Percentiles rank a stretch among this genome's conserved stretches.
Evolutionary conservation across 257 asterid genomes (phyloP).

Genomic region (Voacanga thouarsii): DNA sequence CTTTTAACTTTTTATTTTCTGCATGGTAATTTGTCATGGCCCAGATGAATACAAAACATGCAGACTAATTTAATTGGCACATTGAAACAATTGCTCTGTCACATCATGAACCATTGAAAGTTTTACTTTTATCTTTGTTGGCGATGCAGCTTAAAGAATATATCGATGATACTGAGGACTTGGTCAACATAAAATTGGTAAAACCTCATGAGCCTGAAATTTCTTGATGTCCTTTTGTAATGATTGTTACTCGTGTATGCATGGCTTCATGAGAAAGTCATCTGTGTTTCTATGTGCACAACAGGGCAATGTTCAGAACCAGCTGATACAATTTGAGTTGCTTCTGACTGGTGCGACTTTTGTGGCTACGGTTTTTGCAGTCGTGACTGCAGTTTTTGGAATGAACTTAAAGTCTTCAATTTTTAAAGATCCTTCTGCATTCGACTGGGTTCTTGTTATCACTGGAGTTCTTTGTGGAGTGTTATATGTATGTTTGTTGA

Average conservation of each 20-base stretch:
- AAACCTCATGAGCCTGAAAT: neutral
- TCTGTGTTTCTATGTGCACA: constrained; percentile 10
- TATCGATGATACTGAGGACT: constrained; percentile 95
- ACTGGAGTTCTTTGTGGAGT: constrained; percentile 58
- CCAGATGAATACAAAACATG: neutral
- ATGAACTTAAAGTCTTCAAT: constrained; percentile 74
- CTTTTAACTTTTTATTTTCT: neutral
- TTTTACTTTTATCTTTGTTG: constrained; percentile 13
- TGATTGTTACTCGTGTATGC: neutral
- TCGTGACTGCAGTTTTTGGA: constrained; percentile 91
- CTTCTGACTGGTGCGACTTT: constrained; percentile 97
- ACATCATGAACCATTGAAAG: constrained; percentile 1
- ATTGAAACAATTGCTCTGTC: neutral
- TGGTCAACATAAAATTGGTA: constrained; percentile 94
- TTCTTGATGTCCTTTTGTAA: neutral
- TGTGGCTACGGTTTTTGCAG: constrained; percentile 76
- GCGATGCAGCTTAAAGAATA: constrained; percentile 89
- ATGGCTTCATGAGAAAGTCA: neutral
- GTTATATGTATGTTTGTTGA: constrained; percentile 51
- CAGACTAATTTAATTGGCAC: neutral
- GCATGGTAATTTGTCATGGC: neutral
- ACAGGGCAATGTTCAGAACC: constrained; percentile 98
- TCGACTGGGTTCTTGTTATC: constrained; percentile 69
- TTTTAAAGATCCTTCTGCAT: constrained; percentile 55
- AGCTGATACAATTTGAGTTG: constrained; percentile 84